Evolutionary conservation across 2,329 filamentous ascomycete species (phyloP), one percentile per base, ranked within the genome.

Genomic region (Aspergillus fumigatiaffinis): DNA sequence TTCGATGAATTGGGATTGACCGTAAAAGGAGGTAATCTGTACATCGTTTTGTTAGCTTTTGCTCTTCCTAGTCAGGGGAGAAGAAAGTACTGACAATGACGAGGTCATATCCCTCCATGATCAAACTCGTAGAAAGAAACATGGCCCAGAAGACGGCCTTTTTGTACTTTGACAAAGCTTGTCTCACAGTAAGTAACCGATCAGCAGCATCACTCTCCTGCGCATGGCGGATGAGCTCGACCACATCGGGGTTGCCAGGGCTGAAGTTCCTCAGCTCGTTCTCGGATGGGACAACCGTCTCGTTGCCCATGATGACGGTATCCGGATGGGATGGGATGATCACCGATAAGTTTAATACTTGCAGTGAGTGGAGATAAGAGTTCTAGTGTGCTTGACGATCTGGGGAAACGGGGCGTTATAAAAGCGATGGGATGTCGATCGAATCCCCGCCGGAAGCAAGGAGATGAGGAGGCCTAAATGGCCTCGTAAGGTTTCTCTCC

Each of bases 61-160:
- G 23, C n/a, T 14, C n/a, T 12, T 10, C 8, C 10, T 14, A 4
- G 1, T 10, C 9, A 20, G 5, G 7, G 8, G 10, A 41, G 44
- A n/a, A 47, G 26, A n/a, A 10, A 42, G 10, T 12, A 47, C 60
- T 28, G 20, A 62, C 60, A 20, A 62, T 60, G 4, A 60, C 58
- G 5, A 62, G 32, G 23, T 62, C 60, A 50, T 65, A 70, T 17
- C 68, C 68, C 50, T 70, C 68, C 68, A 70, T 70, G 25, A 70
- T 63, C 46, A 70, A 59, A 46, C 66, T 69, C 17, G 64, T 62
- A 2, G 63, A 66, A 20, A 70, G 52, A 8, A 70, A 58, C 50
- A 65, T 55, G 21, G 66, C 66, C 66, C 66, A 70, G 28, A 63
- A 60, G 10, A 68, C 67, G 0, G 68, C 68, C 52, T 65, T 68